A percentile compares a stretch with the other conserved stretches of the same genome.
Evolutionary conservation across 1,139 yeast species (phyloP).

Genomic region (Taphrina deformans): DNA sequence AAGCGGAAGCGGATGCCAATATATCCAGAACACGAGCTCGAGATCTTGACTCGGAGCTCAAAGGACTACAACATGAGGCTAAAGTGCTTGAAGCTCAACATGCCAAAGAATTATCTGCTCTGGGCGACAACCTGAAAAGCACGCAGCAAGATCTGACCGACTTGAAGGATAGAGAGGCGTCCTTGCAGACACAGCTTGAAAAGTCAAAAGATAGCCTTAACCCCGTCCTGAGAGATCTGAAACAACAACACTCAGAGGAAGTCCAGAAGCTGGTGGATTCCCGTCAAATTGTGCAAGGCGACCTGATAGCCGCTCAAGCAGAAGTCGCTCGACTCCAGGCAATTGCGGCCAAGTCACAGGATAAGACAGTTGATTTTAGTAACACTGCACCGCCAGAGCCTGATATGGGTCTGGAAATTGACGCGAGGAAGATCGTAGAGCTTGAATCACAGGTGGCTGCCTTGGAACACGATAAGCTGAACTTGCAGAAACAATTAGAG

Average conservation of each 20-base stretch:
- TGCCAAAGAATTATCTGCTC: conserved; percentile 7
- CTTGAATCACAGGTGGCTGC: conserved; percentile 23
- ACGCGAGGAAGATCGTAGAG: background rate
- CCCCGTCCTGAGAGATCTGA: background rate
- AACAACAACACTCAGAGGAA: background rate
- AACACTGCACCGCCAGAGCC: background rate
- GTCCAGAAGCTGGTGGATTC: background rate
- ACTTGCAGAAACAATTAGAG: conserved; percentile 16
- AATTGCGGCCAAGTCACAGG: no score
- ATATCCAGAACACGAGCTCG: conserved; percentile 4
- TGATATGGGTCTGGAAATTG: background rate
- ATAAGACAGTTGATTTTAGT: no score
- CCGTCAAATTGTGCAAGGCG: background rate
- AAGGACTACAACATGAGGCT: conserved; percentile 39
- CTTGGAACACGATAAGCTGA: conserved; percentile 5
- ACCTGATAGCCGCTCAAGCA: background rate
- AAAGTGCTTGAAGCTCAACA: conserved; percentile 38
- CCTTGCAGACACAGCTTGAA: background rate
- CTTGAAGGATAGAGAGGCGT: background rate
- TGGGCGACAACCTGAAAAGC: background rate
- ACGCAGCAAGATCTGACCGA: background rate
- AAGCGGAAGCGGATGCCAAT: conserved; percentile 2
- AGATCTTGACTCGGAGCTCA: conserved; percentile 42
- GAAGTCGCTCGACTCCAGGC: background rate
- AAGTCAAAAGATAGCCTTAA: background rate